Conservation (phyloP, 1,284 basidiomycete species). For the Cutaneotrichosporon sp. region DNA sequence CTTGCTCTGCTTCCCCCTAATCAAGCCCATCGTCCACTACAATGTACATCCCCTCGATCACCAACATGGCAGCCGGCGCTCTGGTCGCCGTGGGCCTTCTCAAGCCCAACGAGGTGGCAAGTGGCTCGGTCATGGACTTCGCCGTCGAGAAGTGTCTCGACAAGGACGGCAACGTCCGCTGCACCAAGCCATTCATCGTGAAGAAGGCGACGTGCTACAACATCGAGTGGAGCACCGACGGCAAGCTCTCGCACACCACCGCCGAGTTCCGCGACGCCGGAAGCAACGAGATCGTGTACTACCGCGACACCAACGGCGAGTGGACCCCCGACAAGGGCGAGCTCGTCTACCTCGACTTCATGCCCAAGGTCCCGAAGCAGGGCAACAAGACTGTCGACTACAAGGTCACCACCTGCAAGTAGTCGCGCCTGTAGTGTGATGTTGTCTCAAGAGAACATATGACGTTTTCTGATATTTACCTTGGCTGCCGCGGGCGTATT, state of each 20-base stretch:
- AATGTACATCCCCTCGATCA: too few relatives aligned
- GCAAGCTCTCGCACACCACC: conserved; percentile 45
- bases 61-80: too few relatives aligned
- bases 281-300: conserved; percentile 43
- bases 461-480: too few relatives aligned
- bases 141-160: conserved; percentile 45
- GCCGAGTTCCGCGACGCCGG: conserved; percentile 46
- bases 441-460: too few relatives aligned
- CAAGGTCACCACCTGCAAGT: conserved; percentile 42
- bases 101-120: too few relatives aligned
- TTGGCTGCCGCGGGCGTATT: too few relatives aligned
- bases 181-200: conserved; percentile 46
- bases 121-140: conserved; percentile 43
- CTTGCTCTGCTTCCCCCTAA: too few relatives aligned
- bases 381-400: conserved; percentile 44
- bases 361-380: conserved; percentile 42
- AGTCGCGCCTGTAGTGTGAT: too few relatives aligned
- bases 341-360: conserved; percentile 48
- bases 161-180: conserved; percentile 38
- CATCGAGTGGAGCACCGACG: conserved; percentile 46
- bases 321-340: conserved; percentile 46
- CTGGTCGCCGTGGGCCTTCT: too few relatives aligned
- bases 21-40: too few relatives aligned
- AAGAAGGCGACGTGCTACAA: conserved; percentile 43
- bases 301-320: conserved; percentile 46